These are phyloP conservation scores for Tricholoma matsutake DNA, from an alignment of 768 basidiomycete species.

Conservation along the genomic window DNA sequence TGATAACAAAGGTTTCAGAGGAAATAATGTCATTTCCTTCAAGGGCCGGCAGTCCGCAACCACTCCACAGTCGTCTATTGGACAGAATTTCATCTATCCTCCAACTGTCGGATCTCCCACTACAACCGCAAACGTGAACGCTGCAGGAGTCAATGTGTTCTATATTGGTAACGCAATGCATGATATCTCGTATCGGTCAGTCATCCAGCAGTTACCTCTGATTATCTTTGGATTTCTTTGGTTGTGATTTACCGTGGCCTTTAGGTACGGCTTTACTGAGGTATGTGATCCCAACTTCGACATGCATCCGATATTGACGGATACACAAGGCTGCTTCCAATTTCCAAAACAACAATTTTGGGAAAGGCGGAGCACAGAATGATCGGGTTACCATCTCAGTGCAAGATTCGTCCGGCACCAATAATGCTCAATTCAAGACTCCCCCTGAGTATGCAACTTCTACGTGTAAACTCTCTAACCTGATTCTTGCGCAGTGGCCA, in stretches of 20 bases:
- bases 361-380: slow-evolving; percentile 47
- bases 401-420: slow-evolving; percentile 45
- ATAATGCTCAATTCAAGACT: slow-evolving; percentile 44
- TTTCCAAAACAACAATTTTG: slow-evolving; percentile 60
- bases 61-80: slow-evolving; percentile 35
- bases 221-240: too few relatives aligned
- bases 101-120: slow-evolving; percentile 41
- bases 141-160: slow-evolving; percentile 26
- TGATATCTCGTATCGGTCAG: slow-evolving; percentile 33
- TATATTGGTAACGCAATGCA: slow-evolving; percentile 62
- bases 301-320: too few relatives aligned
- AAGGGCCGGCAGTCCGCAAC: slow-evolving; percentile 22
- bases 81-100: too few relatives aligned
- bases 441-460: slow-evolving; percentile 38
- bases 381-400: slow-evolving; percentile 28
- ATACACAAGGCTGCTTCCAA: slow-evolving; percentile 43
- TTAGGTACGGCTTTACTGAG: slow-evolving; percentile 54
- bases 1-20: slow-evolving; percentile 16
- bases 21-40: slow-evolving; percentile 38
- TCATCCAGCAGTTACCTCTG: too few relatives aligned
- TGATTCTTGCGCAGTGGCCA: slow-evolving; percentile 19
- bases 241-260: too few relatives aligned
- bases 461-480: too few relatives aligned
- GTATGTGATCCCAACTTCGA: too few relatives aligned
- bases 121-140: slow-evolving; percentile 32